Percentiles rank a stretch among this genome's conserved stretches.
Evolutionary conservation across 306 rosid species (phyloP).

Genomic region (Trichosanthes cucumerina): DNA sequence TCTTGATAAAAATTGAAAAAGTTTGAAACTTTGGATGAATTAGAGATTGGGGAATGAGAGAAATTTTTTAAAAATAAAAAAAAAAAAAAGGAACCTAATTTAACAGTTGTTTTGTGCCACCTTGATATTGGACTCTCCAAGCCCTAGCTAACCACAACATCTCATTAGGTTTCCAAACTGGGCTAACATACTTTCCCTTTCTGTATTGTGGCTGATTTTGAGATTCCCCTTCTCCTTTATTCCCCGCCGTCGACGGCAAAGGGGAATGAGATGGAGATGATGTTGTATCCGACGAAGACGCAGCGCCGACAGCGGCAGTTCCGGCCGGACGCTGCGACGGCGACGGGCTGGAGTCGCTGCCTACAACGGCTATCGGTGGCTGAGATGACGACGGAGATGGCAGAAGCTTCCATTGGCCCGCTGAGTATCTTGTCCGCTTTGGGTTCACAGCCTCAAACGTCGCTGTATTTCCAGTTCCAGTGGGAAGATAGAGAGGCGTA

Average conservation of each 20-base stretch:
- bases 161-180: conserved; percentile 96
- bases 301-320: conserved; percentile 6
- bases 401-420: conserved; percentile 86
- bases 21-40: neutral
- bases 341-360: conserved; percentile 56
- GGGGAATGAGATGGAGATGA: conserved; percentile 71
- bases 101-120: conserved; percentile 13
- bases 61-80: neutral
- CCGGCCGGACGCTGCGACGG: conserved; percentile 23
- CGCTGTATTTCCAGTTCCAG: conserved; percentile 26
- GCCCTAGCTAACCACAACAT: conserved; percentile 90
- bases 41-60: neutral
- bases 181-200: conserved; percentile 90
- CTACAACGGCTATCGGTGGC: conserved; percentile 31
- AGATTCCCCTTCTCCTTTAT: conserved; percentile 38
- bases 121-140: conserved; percentile 73
- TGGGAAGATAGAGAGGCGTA: neutral
- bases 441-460: conserved; percentile 52
- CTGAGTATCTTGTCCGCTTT: conserved; percentile 52
- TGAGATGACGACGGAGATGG: conserved; percentile 55
- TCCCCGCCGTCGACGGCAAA: conserved; percentile 30
- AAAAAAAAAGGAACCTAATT: conserved; percentile 13
- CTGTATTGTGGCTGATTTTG: conserved; percentile 52
- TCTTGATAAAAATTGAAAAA: neutral
- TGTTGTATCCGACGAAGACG: conserved; percentile 67